Evolutionary conservation across 306 rosid species (phyloP), one percentile per base, ranked within the genome.

Genomic region (Prunus armeniaca): DNA sequence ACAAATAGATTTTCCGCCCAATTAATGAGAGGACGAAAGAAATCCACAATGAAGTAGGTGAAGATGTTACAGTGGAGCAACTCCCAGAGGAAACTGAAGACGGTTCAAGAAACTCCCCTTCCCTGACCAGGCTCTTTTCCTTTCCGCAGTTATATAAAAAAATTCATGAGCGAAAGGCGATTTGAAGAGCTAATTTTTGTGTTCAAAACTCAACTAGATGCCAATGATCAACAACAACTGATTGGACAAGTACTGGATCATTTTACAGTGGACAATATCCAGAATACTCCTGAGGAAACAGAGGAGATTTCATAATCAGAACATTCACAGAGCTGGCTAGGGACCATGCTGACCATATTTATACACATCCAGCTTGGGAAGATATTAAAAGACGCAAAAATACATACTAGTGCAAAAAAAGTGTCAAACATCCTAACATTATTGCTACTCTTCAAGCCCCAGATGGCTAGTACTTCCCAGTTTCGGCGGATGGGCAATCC

Each of bases 41-140:
- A 30, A 0, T 30, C 7, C 0, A 4, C 9, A 41, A 0, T 22
- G 34, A 17, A 6, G 47, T 32, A 5, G 4, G 6, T 19, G 24
- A 15, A 61, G 10, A 10, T 66, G 71, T 41, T 41, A 47, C n/a
- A n/a, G n/a, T n/a, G n/a, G n/a, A n/a, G n/a, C n/a, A n/a, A n/a
- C n/a, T 66, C 11, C 17, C 52, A 10, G 52, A 66, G 18, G 71
- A 65, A 38, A n/a, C 8, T 6, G 70, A 41, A 4, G 70, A 65
- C n/a, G 32, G 12, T 5, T 67, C 72, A 67, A 67, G 56, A 67
- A 67, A 46, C 38, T 46, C 25, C 34, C 72, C 54, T 67, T 24
- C 72, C 11, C 56, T 13, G 9, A 46, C 9, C 50, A 67, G 24
- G 4, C 22, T 1, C 34, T 4, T 22, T 67, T 46, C 56, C 8